Evolutionary conservation across 805 yeast species (phyloP), one percentile per base, ranked within the genome.

Genomic region (Kodamaea sagamina): DNA sequence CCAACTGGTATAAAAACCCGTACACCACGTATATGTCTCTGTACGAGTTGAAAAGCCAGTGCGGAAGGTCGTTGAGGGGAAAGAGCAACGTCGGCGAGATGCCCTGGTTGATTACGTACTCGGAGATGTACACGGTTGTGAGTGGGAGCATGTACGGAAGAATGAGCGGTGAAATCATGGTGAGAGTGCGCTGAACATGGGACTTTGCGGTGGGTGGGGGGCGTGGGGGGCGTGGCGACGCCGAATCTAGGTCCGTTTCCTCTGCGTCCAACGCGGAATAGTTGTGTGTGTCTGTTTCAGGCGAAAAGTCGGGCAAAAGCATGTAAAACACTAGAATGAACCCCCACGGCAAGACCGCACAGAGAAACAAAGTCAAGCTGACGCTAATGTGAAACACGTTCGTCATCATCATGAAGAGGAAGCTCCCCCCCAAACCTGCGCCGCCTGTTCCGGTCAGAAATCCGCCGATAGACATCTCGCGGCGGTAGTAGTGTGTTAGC

Each of bases 371-470:
- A 0, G 87, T 69, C 0, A 69, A 44, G 46, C 70, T 70, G 0
- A 86, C 81, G 5, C 77, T 62, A 1, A 88, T 45, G 1, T 78
- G 72, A 16, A 86, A 37, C 56, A 89, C 66, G 1, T 92, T 84
- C 0, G 97, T 92, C 53, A 87, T 47, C 1, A 84, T 51, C 74
- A 92, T 55, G 56, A 79, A 90, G 10, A 77, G 57, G 41, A 85
- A 86, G 43, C 90, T 80, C 0, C 98, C 99, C 13, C 79, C 75
- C 4, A 92, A 61, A 0, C 99, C 99, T 1, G 99, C 98, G 13
- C 89, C 95, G 3, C 99, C 98, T 0, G 98, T 92, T 1, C 99
- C 99, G 6, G 89, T 78, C 15, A 96, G 86, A 80, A 95, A 92
- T 0, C 95, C 97, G 39, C 83, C 80, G 36, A 92, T 68, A 6